phyloP scores from a whole-genome alignment of 345 rosid species.

The Eucalyptus virginea region DNA sequence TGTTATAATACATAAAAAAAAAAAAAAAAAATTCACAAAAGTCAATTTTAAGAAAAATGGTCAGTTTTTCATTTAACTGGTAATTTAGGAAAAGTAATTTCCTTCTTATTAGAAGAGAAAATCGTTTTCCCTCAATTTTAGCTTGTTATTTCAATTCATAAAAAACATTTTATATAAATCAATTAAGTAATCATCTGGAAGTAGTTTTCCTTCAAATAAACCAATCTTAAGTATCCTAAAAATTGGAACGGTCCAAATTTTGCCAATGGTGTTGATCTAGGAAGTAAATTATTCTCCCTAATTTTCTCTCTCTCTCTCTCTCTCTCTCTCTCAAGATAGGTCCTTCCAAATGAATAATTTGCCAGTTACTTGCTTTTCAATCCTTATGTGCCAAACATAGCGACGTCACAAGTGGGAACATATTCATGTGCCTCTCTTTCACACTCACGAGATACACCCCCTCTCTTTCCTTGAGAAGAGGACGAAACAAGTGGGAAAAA shows the following conservation, averaged over 20 bases:
- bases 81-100: background rate
- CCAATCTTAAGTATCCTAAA: background rate
- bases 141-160: background rate
- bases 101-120: background rate
- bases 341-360: background rate
- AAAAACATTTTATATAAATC: background rate
- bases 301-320: background rate
- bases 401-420: background rate
- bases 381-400: background rate
- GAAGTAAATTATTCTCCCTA: background rate
- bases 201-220: background rate
- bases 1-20: background rate
- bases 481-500: background rate
- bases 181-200: background rate
- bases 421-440: background rate
- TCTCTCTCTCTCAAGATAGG: background rate
- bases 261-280: background rate
- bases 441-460: background rate
- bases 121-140: background rate
- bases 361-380: background rate
- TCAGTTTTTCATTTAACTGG: background rate
- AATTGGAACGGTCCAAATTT: background rate
- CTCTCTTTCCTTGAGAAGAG: background rate
- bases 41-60: background rate
- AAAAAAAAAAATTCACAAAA: background rate